phyloP scores from a whole-genome alignment of 2,329 filamentous ascomycete genomes.

The Pseudogymnoascus sp. region DNA sequence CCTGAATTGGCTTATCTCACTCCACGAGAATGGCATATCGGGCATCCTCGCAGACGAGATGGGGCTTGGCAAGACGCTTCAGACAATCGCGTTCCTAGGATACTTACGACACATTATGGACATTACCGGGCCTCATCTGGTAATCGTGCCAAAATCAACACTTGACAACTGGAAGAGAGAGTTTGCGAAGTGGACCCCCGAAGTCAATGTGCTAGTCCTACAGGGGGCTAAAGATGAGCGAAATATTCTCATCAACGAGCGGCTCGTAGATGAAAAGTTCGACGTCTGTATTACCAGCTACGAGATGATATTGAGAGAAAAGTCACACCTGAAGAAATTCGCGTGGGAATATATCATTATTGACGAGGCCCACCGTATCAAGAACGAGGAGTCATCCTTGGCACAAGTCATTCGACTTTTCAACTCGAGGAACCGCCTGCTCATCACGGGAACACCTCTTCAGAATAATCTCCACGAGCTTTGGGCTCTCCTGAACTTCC shows the following conservation, averaged over 20 bases:
- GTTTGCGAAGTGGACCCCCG: constrained; percentile 88
- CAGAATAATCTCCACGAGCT: constrained; percentile 98
- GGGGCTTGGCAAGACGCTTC: constrained; percentile 94
- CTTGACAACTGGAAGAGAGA: constrained; percentile 98
- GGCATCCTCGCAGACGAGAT: constrained; percentile 97
- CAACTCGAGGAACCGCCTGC: constrained; percentile 84
- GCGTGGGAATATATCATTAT: constrained; percentile 99
- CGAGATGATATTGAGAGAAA: constrained; percentile 96
- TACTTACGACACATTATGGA: constrained; percentile 87
- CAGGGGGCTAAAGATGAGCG: constrained; percentile 95
- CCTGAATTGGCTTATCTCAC: constrained; percentile 93
- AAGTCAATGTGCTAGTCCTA: constrained; percentile 86
- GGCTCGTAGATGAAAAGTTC: constrained; percentile 88
- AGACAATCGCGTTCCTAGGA: constrained; percentile 93
- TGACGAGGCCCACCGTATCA: constrained; percentile 96
- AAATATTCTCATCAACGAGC: constrained; percentile 77
- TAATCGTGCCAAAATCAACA: constrained; percentile 92
- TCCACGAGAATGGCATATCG: constrained; percentile 98
- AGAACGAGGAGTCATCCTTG: constrained; percentile 96
- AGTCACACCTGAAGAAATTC: constrained; percentile 90
- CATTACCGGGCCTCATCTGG: constrained; percentile 82
- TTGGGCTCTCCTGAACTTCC: constrained; percentile 94
- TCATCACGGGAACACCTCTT: constrained; percentile 93
- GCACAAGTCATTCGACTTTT: constrained; percentile 95
- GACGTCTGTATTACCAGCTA: constrained; percentile 98